Evolutionary conservation across 495 filamentous ascomycete genomes (phyloP), one percentile per base, ranked within the genome.

Genomic region (Penicillium canescens): DNA sequence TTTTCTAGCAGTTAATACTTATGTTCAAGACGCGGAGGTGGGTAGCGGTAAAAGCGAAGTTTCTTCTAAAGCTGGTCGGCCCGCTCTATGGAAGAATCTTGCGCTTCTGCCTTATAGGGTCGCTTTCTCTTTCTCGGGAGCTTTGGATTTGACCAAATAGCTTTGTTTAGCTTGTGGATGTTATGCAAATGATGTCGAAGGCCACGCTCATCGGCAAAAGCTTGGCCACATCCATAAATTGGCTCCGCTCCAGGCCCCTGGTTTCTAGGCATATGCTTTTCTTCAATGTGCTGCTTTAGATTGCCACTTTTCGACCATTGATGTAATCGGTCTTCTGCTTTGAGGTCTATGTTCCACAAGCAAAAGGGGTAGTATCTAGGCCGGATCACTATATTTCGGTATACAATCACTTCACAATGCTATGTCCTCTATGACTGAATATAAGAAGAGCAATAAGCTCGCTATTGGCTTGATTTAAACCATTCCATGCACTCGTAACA

Each of bases 401-500:
- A 66, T 33, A 50, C 45, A 35, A 66, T 51, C 5, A 62, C 50
- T 44, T 66, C 43, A 34, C 43, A 66, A 13, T 66, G 53, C 50
- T 46, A 26, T 41, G 37, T 60, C 41, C 36, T 24, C 53, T 14
- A 66, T 46, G 21, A 57, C 39, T 57, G 18, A 31, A 66, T 16
- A 46, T 67, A 34, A 23, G 37, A 12, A 39, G 16, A 16, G 35
- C 37, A 54, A 34, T 65, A 49, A 18, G 57, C 38, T 42, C 45
- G 38, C 57, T 24, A 63, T 40, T 60, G 12, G 37, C 33, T 51
- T 54, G 34, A 41, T 13, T 41, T 12, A 4, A 52, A 36, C 57
- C 46, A 63, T 28, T 47, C 36, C 36, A 63, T 60, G 41, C 47
- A 63, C 50, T 63, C 48, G 38, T 63, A 63, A 43, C 18, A 63